Evolutionary conservation across 2,329 filamentous ascomycete species (phyloP).

Genomic region (Periconia macrospinosa): DNA sequence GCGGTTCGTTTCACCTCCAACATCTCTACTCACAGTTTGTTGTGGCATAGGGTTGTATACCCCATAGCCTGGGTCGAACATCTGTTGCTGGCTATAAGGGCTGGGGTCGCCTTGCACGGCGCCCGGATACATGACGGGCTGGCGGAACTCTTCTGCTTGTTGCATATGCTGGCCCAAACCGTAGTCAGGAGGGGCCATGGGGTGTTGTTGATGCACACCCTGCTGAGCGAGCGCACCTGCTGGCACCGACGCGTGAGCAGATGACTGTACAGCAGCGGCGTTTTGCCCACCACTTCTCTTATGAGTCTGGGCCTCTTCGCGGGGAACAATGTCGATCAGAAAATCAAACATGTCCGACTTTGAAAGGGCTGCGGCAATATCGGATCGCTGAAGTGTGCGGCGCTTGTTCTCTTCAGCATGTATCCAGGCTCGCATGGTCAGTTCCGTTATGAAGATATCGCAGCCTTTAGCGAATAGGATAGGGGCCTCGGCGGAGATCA

Average conservation of each 20-base stretch:
- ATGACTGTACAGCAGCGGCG: constrained; percentile 41
- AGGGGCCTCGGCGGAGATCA: constrained; percentile 98
- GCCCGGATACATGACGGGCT: constrained; percentile 78
- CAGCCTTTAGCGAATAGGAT: constrained; percentile 98
- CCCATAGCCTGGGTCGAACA: constrained; percentile 82
- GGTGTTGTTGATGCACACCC: constrained; percentile 50
- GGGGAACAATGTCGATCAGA: constrained; percentile 95
- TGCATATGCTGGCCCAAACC: constrained; percentile 62
- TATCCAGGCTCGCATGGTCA: constrained; percentile 99
- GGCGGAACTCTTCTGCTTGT: constrained; percentile 70
- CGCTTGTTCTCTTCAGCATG: constrained; percentile 99
- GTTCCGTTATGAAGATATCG: constrained; percentile 98
- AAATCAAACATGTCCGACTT: constrained; percentile 99
- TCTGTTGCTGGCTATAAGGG: constrained; percentile 76
- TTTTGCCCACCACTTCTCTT: constrained; percentile 61
- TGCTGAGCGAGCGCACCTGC: constrained; percentile 44
- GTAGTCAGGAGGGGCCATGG: constrained; percentile 60
- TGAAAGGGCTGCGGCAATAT: constrained; percentile 91
- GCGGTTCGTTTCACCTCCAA: background rate
- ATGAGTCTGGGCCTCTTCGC: constrained; percentile 86
- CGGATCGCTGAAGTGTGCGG: constrained; percentile 88
- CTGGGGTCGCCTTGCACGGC: constrained; percentile 75
- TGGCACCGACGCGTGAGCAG: constrained; percentile 44
- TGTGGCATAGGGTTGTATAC: constrained; percentile 73
- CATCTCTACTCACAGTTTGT: constrained; percentile 67